phyloP scores from a whole-genome alignment of 805 yeast species.

The Kazachstania kunashirensis region DNA sequence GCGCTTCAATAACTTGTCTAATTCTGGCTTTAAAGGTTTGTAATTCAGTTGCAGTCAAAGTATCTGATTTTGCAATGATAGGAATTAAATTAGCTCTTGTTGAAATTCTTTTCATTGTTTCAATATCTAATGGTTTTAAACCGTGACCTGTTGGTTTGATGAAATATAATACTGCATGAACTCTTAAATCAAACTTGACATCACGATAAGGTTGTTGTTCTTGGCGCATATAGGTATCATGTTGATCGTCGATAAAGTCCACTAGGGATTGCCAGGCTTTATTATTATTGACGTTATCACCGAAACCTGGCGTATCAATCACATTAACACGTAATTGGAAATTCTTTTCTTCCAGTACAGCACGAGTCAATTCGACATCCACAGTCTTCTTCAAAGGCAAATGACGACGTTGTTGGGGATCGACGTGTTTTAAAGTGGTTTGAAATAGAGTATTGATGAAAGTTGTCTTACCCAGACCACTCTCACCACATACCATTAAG shows the following conservation, averaged over 20 bases:
- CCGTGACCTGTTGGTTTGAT: slow-evolving; percentile 88
- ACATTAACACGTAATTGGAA: slow-evolving; percentile 68
- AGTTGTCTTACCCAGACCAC: slow-evolving; percentile 89
- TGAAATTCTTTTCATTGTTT: slow-evolving; percentile 74
- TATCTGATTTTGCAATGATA: slow-evolving; percentile 81
- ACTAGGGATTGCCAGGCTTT: slow-evolving; percentile 80
- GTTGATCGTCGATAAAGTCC: slow-evolving; percentile 88
- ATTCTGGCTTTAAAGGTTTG: slow-evolving; percentile 62
- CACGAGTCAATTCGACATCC: slow-evolving; percentile 68
- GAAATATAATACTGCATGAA: slow-evolving; percentile 83
- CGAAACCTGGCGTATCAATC: slow-evolving; percentile 91
- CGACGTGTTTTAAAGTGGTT: slow-evolving; percentile 48
- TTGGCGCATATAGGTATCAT: slow-evolving; percentile 78
- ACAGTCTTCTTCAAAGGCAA: slow-evolving; percentile 55
- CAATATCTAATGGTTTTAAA: slow-evolving; percentile 78
- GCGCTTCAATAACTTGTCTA: slow-evolving; percentile 73
- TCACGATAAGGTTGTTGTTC: slow-evolving; percentile 81
- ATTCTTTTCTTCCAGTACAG: slow-evolving; percentile 76
- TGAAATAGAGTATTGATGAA: slow-evolving; percentile 80
- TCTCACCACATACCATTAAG: slow-evolving; percentile 81
- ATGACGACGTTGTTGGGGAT: slow-evolving; percentile 36
- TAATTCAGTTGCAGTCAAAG: slow-evolving; percentile 64
- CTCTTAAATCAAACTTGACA: slow-evolving; percentile 67
- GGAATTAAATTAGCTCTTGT: slow-evolving; percentile 82
- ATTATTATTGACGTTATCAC: slow-evolving; percentile 78